Conservation (phyloP, 768 basidiomycete species). For the Gymnopilus junonius region DNA sequence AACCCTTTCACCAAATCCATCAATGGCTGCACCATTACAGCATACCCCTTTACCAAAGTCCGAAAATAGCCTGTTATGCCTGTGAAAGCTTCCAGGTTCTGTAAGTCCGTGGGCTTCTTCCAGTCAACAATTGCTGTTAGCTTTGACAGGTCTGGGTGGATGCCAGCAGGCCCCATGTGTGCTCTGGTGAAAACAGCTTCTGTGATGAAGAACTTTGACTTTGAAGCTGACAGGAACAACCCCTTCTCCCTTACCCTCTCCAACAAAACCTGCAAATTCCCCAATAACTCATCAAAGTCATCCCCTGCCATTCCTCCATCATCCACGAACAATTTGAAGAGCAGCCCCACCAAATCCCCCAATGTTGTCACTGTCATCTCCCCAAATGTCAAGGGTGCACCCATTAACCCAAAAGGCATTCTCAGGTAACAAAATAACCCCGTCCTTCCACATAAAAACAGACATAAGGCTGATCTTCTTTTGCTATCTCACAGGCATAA, state of each 20-base stretch:
- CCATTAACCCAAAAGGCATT: slow-evolving; percentile 47
- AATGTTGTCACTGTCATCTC: slow-evolving; percentile 29
- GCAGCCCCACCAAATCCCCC: slow-evolving; percentile 27
- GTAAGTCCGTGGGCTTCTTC: slow-evolving; percentile 29
- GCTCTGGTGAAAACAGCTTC: slow-evolving; percentile 41
- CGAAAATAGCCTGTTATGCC: slow-evolving; percentile 41
- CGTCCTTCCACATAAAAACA: slow-evolving; percentile 40
- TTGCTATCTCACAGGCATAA: slow-evolving; percentile 24
- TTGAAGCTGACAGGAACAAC: slow-evolving; percentile 28
- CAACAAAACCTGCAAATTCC: slow-evolving; percentile 17
- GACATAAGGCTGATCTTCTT: slow-evolving; percentile 29
- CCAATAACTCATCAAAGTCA: slow-evolving; percentile 30
- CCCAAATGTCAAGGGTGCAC: slow-evolving; percentile 39
- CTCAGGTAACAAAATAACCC: slow-evolving; percentile 38
- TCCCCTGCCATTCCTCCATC: slow-evolving; percentile 39
- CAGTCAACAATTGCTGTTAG: slow-evolving; percentile 42
- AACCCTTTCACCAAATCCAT: slow-evolving; percentile 28
- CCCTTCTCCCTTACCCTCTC: background rate
- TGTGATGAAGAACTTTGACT: slow-evolving; percentile 39
- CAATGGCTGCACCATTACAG: slow-evolving; percentile 33
- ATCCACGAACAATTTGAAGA: slow-evolving; percentile 43
- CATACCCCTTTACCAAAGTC: slow-evolving; percentile 36
- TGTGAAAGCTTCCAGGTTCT: slow-evolving; percentile 35
- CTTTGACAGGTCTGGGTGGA: slow-evolving; percentile 39
- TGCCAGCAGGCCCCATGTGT: slow-evolving; percentile 32